Percentiles rank a stretch among this genome's conserved stretches.
These are phyloP conservation scores for Malus hybrid DNA, from an alignment of 331 rosid genomes.

Conservation along the genomic window DNA sequence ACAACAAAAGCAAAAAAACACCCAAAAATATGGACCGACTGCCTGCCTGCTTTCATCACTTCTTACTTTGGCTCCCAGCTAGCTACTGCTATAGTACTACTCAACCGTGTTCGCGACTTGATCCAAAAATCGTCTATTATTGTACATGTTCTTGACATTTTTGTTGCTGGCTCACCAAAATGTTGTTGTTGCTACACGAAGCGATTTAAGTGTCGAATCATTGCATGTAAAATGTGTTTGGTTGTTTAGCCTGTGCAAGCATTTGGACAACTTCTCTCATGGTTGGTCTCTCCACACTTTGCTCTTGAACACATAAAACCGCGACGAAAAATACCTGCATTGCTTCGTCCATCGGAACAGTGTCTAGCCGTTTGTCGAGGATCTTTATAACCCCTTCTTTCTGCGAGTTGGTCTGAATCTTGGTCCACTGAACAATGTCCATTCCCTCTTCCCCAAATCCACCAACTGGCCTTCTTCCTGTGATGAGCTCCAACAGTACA, in stretches of 20 bases:
- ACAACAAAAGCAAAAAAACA: background rate
- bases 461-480: constrained; percentile 64
- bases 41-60: background rate
- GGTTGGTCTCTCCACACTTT: constrained; percentile 72
- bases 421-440: constrained; percentile 82
- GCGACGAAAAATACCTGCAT: constrained; percentile 70
- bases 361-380: constrained; percentile 41
- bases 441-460: constrained; percentile 74
- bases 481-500: constrained; percentile 58
- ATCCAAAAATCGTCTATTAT: background rate
- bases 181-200: background rate
- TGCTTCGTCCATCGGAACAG: constrained; percentile 52
- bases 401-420: constrained; percentile 38
- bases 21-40: background rate
- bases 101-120: background rate
- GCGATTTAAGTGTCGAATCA: background rate
- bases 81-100: constrained; percentile 1
- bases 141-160: background rate
- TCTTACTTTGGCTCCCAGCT: background rate
- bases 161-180: background rate
- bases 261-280: constrained; percentile 90
- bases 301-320: constrained; percentile 67
- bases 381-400: constrained; percentile 49
- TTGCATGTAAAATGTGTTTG: constrained; percentile 39
- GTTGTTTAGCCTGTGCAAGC: constrained; percentile 68